Conservation (phyloP, 177 flowering plant genomes). For the Tripterygium wilfordii region DNA sequence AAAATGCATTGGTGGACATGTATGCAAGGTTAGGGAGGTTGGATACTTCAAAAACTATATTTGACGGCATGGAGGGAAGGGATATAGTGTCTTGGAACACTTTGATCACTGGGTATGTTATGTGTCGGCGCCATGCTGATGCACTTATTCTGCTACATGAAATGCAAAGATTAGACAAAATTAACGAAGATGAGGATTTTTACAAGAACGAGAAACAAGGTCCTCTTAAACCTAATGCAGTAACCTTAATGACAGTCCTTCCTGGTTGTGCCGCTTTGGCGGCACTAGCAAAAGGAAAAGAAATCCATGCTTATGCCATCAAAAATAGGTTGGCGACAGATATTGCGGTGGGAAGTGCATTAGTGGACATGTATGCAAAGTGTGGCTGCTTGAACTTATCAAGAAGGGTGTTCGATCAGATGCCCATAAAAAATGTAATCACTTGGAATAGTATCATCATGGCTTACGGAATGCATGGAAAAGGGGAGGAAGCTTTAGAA, state of each 20-base stretch:
- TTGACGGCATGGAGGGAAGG: constrained; percentile 42
- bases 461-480: constrained; percentile 88
- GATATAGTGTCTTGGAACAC: constrained; percentile 88
- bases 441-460: constrained; percentile 78
- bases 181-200: constrained; percentile 4
- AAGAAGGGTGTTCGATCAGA: constrained; percentile 44
- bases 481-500: constrained; percentile 50
- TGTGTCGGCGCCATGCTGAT: constrained; percentile 35
- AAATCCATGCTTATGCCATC: constrained; percentile 70
- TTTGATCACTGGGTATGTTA: constrained; percentile 64
- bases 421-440: constrained; percentile 51
- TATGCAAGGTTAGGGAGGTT: constrained; percentile 58
- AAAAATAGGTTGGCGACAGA: constrained; percentile 45
- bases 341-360: constrained; percentile 71
- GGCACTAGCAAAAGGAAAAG: constrained; percentile 66
- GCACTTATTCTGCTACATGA: constrained; percentile 45
- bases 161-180: constrained; percentile 36
- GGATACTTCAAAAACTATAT: constrained; percentile 39
- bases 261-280: constrained; percentile 73
- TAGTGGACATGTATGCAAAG: constrained; percentile 83
- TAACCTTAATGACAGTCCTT: constrained; percentile 70
- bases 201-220: constrained; percentile 5
- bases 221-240: constrained; percentile 50
- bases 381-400: constrained; percentile 58
- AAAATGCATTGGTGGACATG: constrained; percentile 82